Base-by-base conservation (phyloP, 2,329 filamentous ascomycete species). In the Nigrospora sphaerica region DNA sequence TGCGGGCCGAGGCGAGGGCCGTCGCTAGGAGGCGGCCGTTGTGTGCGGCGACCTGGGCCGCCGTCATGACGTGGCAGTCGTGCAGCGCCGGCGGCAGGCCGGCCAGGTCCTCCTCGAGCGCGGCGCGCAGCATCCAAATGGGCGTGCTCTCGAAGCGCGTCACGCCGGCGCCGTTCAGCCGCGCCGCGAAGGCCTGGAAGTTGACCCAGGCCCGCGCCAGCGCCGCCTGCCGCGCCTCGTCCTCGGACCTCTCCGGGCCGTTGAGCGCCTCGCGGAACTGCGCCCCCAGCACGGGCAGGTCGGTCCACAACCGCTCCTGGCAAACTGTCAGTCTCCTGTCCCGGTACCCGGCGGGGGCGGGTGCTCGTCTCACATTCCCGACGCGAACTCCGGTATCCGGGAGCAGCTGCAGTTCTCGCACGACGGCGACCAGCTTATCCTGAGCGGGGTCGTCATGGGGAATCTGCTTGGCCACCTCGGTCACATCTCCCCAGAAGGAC, bases 41-140 rank as follows among this genome's bases (percentile, higher is more conserved):
- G 40, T 58, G 57, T 40, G 60, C 59, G 45, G 62, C 53, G 46
- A 59, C 57, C 49, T 57, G 46, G 3, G 59, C 56, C 5, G 59
- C 60, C 1, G 46, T 48, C 35, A 48, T 47, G 13, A 63, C 44
- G 9, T 48, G 50, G 9, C 48, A 50, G 12, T 62, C 54, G 23
- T 42, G 32, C 7, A 55, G 16, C 10, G 33, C 44, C 14, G 36
- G 38, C 11, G 37, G 45, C 6, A 33, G 32, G 2, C 47, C 19
- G 3, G 45, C 28, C 10, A 40, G 18, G 10, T 57, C 46, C 39
- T 58, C 46, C 43, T 63, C 60, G 6, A 63, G 49, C 17, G 55
- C 58, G 3, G 46, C 50, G 10, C 60, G 49, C 41, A 63, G 35
- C 52, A 59, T 60, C 60, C 59, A 62, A 18, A 63, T 49, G 10